Percentiles rank a stretch among this genome's conserved stretches.
phyloP scores from a whole-genome alignment of 352 stramenopile species.

The Phytophthora melonis region DNA sequence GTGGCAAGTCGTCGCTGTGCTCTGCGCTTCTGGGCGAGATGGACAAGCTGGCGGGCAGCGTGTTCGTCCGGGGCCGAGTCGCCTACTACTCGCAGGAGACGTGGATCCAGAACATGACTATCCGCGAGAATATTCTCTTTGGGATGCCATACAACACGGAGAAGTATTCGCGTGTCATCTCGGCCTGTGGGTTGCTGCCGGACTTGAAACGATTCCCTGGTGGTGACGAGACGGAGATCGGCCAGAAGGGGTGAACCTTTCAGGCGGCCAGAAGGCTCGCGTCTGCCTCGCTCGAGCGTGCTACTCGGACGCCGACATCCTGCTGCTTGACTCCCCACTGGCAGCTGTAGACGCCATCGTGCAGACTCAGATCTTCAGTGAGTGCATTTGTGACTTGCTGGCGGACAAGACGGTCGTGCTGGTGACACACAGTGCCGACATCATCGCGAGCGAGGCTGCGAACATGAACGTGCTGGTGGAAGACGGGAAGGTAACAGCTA shows the following conservation, averaged over 20 bases:
- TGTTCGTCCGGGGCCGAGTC: constrained; percentile 50
- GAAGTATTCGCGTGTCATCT: constrained; percentile 60
- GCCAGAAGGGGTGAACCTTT: constrained; percentile 96
- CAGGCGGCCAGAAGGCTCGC: constrained; percentile 92
- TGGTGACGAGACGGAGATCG: constrained; percentile 95
- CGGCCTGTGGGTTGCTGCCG: constrained; percentile 78
- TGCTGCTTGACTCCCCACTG: constrained; percentile 94
- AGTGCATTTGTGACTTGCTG: constrained; percentile 45
- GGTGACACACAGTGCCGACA: constrained; percentile 91
- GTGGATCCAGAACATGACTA: constrained; percentile 96
- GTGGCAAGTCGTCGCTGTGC: constrained; percentile 67
- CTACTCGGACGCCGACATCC: constrained; percentile 68
- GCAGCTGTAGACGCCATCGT: constrained; percentile 95
- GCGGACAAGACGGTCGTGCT: constrained; percentile 81
- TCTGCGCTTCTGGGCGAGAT: constrained; percentile 86
- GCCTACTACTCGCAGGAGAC: constrained; percentile 87
- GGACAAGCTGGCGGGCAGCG: constrained; percentile 49
- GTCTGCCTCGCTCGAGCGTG: constrained; percentile 70
- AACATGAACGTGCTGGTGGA: constrained; percentile 43
- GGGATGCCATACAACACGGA: constrained; percentile 60
- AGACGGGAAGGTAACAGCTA: constrained; percentile 23
- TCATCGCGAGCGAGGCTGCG: constrained; percentile 41
- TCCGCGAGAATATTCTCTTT: constrained; percentile 96
- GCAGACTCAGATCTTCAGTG: constrained; percentile 88
- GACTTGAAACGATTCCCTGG: constrained; percentile 89